Percentiles rank a stretch among this genome's conserved stretches.
Evolutionary conservation across 83 land plant genomes (phyloP).

Genomic region (Picea abies): DNA sequence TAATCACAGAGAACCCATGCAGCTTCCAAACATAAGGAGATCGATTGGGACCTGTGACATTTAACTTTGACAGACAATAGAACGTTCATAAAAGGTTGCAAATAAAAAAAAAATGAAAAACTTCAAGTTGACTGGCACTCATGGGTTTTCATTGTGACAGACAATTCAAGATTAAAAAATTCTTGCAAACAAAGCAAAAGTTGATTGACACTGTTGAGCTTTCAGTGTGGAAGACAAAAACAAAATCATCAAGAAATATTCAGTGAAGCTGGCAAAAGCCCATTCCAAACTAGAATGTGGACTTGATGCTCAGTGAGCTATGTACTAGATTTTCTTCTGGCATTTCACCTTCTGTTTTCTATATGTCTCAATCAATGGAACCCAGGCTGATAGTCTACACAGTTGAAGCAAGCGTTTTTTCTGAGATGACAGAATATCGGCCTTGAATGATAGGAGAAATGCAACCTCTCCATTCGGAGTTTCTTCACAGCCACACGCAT

Average conservation of each 20-base stretch:
- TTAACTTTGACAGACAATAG: background rate
- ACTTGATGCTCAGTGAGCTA: background rate
- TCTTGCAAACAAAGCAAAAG: no score
- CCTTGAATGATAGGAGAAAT: slow-evolving; percentile 9
- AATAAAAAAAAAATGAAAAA: background rate
- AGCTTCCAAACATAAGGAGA: background rate
- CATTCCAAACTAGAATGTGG: background rate
- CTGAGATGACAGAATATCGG: background rate
- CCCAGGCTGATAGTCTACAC: background rate
- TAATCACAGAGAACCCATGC: background rate
- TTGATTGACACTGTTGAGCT: no score
- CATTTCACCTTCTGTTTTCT: background rate
- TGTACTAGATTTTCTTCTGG: background rate
- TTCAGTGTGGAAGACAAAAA: no score
- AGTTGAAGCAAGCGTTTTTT: background rate
- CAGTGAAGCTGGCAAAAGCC: background rate
- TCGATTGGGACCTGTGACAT: background rate
- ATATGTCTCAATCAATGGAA: background rate
- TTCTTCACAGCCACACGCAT: background rate
- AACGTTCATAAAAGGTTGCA: background rate
- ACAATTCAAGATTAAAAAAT: no score
- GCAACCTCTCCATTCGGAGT: background rate
- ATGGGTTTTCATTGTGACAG: no score
- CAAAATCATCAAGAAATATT: no score
- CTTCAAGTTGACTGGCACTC: no score